Base-by-base conservation (phyloP, 345 rosid species). In the Arabidopsis arenosa region DNA sequence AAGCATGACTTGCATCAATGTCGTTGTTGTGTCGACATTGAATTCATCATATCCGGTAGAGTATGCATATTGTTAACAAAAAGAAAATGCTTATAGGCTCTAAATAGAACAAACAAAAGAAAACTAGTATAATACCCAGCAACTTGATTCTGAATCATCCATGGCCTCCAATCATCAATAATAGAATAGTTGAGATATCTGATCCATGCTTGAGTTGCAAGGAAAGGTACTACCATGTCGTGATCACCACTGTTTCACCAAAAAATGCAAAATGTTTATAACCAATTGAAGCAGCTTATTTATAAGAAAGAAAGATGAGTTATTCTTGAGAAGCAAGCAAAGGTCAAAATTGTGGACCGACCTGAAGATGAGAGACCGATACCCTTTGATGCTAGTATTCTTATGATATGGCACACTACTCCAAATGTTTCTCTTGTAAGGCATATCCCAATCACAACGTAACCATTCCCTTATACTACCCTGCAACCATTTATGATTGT, bases 191-290 rank as follows among this genome's bases (percentile, higher is more conserved):
- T 86, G 5, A 87, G 52, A 9, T 81, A 74, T 67, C 86, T 70
- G 62, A 85, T 85, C 89, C 89, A 88, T 3, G 78, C 88, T 82
- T 86, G 85, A 51, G 93, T 88, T 41, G 80, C 83, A 73, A 80
- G 4, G 75, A 74, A 85, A 9, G 93, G 87, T 35, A 88, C 47
- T 0, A 28, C 0, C 82, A 86, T 53, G 70, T 90, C 96, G 68
- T 80, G 96, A 63, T 90, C 96, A 3, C 90, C 92, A n/a, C 92
- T 90, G 80, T 56, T 80, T 53, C 18, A 8, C 9, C 40, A 48
- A 8, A 21, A 21, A 32, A 7, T 32, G 61, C 4, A 15, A 44
- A 41, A 54, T 21, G 15, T 13, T 39, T 49, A 73, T 9, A 57
- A 45, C 33, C 36, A 37, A 5, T 8, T 3, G 45, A 33, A 48